phyloP scores from a whole-genome alignment of 305 asterid species.

The Ajuga reptans region DNA sequence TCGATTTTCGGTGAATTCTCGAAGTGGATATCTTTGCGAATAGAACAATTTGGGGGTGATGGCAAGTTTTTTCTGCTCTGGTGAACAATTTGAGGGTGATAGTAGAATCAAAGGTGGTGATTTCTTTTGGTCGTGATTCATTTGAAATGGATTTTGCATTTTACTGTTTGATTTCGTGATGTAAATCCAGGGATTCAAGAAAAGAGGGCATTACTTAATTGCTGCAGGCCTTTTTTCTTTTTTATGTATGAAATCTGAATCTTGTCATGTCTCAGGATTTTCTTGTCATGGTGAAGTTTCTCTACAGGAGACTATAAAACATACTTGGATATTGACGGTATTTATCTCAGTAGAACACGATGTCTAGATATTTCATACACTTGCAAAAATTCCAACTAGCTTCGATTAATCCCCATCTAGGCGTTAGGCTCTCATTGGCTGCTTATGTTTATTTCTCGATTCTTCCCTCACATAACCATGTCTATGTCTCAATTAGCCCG shows the following conservation, averaged over 20 bases:
- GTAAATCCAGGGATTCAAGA: not conserved
- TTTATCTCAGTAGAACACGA: no score
- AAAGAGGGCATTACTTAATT: not conserved
- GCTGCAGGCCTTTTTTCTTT: not conserved
- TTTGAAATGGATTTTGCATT: not conserved
- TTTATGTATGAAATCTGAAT: not conserved
- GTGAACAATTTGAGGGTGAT: not conserved
- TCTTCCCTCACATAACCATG: no score
- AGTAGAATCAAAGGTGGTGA: not conserved
- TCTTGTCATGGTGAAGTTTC: not conserved
- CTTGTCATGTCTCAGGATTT: no score
- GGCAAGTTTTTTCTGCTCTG: no score
- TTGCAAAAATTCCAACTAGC: no score
- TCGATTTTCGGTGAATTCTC: not conserved
- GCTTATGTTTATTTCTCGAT: no score
- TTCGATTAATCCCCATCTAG: no score
- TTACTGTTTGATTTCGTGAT: not conserved
- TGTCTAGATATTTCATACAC: no score
- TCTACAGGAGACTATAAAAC: not conserved
- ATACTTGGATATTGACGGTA: no score
- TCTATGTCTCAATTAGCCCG: no score
- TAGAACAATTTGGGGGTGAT: not conserved
- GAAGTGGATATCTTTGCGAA: not conserved
- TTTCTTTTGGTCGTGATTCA: not conserved
- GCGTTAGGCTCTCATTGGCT: no score